Base-by-base conservation (phyloP, 306 rosid species). In the Quercus cerris region DNA sequence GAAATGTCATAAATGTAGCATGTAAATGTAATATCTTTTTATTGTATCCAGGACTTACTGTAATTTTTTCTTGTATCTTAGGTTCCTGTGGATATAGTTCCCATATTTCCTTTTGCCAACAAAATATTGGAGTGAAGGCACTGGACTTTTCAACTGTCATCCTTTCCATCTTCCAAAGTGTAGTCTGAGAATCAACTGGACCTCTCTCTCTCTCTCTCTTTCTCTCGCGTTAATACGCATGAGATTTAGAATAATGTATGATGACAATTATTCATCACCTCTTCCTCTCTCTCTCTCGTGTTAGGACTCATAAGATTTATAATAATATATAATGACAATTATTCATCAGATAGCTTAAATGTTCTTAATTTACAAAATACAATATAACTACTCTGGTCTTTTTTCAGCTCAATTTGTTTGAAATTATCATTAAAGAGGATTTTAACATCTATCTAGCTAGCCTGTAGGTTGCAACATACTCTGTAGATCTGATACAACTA, bases 1-100 rank as follows among this genome's bases (percentile, higher is more conserved):
- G 35, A 28, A 63, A 28, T 63, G 70, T 15, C 41, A 27, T 63
- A 18, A 15, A 63, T 63, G 14, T 63, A 28, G 76, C 54, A 6
- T 56, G 7, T 51, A 52, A 27, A 6, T 56, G 7, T 51, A 52
- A 27, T 30, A 63, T 78, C n/a, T 38, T 67, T 74, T 66, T 54
- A 19, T 28, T n/a, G 11, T n/a, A 58, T 55, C n/a, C 15, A 35
- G 10, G 33, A 15, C 9, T 63, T 61, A n/a, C 51, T 31, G 23
- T 23, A 15, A 7, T 70, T 9, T 44, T 63, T 38, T 79, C 19
- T 20, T 81, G 55, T 52, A 57, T 46, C 77, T 30, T 80, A 95
- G 99, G 98, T 93, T 30, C 97, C 96, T 58, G 98, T 95, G 80
- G 99, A 95, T 81, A 88, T 91, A 63, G 81, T 82, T 78, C 96